phyloP scores from a whole-genome alignment of 345 rosid genomes.

The Balakata baccata region DNA sequence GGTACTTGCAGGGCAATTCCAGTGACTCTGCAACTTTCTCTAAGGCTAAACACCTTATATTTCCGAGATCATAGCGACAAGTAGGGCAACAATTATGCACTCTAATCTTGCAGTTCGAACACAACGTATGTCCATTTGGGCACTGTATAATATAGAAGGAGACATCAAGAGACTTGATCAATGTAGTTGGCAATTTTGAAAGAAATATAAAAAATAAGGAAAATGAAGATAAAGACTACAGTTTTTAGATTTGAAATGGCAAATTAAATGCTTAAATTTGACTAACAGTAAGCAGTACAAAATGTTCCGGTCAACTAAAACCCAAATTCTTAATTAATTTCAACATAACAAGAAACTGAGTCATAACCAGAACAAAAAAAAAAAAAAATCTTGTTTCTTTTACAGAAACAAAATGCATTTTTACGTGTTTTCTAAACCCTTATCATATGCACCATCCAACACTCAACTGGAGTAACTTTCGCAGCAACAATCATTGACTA shows the following conservation, averaged over 20 bases:
- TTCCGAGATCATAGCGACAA: constrained; percentile 59
- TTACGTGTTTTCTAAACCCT: not conserved
- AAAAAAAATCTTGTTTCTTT: not conserved
- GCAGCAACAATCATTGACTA: no score
- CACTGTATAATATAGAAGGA: constrained; percentile 37
- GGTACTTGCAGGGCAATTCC: constrained; percentile 59
- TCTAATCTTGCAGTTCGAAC: constrained; percentile 57
- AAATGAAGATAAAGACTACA: not conserved
- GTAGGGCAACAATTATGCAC: constrained; percentile 55
- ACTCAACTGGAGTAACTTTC: no score
- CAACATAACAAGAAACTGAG: not conserved
- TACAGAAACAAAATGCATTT: not conserved
- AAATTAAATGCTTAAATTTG: not conserved
- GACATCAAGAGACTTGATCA: not conserved
- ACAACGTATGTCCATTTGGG: constrained; percentile 61
- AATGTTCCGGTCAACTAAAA: not conserved
- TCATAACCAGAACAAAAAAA: not conserved
- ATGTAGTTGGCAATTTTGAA: not conserved
- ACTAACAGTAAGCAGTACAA: not conserved
- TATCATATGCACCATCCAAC: not conserved
- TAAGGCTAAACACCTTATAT: constrained; percentile 61
- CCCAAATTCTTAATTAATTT: not conserved
- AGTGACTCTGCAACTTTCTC: constrained; percentile 64
- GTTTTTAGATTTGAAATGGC: not conserved
- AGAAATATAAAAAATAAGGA: not conserved